Evolutionary conservation across 495 filamentous ascomycete genomes (phyloP).

Genomic region (Penicillium paxilli): DNA sequence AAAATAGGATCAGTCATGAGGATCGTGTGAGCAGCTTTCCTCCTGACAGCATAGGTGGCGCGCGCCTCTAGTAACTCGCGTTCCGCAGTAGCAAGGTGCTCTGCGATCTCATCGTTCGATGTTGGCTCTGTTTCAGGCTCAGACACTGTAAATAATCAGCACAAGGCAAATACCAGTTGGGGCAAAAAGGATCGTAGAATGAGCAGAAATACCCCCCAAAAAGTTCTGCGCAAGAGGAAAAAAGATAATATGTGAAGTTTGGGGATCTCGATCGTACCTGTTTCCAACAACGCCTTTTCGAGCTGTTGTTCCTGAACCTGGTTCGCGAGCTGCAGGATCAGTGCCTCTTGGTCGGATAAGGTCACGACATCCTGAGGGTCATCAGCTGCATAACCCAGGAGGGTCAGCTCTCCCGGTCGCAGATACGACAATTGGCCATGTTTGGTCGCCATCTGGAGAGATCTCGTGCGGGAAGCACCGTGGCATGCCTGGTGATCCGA

Average conservation of each 20-base stretch:
- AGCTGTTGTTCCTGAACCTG: slow-evolving; percentile 67
- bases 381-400: slow-evolving; percentile 43
- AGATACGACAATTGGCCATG: slow-evolving; percentile 37
- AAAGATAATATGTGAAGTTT: background rate
- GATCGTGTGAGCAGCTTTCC: slow-evolving; percentile 64
- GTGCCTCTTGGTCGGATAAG: slow-evolving; percentile 60
- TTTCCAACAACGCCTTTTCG: slow-evolving; percentile 64
- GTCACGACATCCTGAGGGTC: slow-evolving; percentile 48
- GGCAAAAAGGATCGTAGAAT: slow-evolving; percentile 1
- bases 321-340: slow-evolving; percentile 66
- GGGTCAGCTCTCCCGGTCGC: slow-evolving; percentile 34
- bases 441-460: slow-evolving; percentile 40
- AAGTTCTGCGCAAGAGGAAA: no score
- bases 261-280: slow-evolving; percentile 37
- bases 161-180: background rate
- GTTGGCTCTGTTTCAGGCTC: slow-evolving; percentile 12
- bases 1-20: slow-evolving; percentile 71
- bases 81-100: slow-evolving; percentile 55
- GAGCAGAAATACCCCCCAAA: no score
- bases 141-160: slow-evolving; percentile 20
- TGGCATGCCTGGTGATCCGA: slow-evolving; percentile 30
- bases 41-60: slow-evolving; percentile 64
- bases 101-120: slow-evolving; percentile 48
- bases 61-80: slow-evolving; percentile 67
- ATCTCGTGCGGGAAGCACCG: slow-evolving; percentile 32